phyloP scores from a whole-genome alignment of 169 alveolate species.

The Babesia gibsoni region DNA sequence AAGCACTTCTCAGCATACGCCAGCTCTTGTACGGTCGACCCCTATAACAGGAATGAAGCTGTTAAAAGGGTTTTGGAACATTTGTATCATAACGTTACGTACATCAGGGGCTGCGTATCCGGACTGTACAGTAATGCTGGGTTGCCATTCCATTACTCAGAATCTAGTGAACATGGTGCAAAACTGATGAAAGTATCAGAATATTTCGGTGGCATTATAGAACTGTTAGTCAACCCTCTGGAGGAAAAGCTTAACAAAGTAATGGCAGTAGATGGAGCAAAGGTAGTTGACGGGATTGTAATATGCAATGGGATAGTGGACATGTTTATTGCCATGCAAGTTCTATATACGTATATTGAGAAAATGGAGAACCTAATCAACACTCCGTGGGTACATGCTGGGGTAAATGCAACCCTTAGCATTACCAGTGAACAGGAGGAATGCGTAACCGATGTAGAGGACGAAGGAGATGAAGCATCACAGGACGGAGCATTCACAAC shows the following conservation, averaged over 20 bases:
- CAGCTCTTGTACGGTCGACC: not conserved
- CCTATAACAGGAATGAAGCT: slow-evolving; percentile 1
- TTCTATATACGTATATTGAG: not conserved
- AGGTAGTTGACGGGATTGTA: not conserved
- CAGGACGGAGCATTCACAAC: not conserved
- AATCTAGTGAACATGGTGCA: not conserved
- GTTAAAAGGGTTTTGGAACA: slow-evolving; percentile 2
- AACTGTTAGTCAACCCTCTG: slow-evolving; percentile 7
- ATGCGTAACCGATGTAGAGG: not conserved
- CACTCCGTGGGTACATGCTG: not conserved
- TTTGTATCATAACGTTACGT: not conserved
- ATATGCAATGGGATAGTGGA: not conserved
- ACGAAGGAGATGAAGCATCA: not conserved
- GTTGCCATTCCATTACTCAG: slow-evolving; percentile 1
- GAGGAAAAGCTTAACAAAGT: slow-evolving; percentile 12
- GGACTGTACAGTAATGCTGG: slow-evolving; percentile 20
- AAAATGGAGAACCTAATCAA: not conserved
- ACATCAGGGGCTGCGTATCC: slow-evolving; percentile 19
- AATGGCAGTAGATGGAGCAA: not conserved
- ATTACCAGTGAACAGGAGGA: not conserved
- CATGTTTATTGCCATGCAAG: not conserved
- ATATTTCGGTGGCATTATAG: not conserved
- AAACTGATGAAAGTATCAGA: not conserved
- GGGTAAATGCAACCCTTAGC: not conserved
- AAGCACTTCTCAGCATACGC: slow-evolving; percentile 23